phyloP scores from a whole-genome alignment of 148 eudicot species.

The Rhododendron ferrugineum region DNA sequence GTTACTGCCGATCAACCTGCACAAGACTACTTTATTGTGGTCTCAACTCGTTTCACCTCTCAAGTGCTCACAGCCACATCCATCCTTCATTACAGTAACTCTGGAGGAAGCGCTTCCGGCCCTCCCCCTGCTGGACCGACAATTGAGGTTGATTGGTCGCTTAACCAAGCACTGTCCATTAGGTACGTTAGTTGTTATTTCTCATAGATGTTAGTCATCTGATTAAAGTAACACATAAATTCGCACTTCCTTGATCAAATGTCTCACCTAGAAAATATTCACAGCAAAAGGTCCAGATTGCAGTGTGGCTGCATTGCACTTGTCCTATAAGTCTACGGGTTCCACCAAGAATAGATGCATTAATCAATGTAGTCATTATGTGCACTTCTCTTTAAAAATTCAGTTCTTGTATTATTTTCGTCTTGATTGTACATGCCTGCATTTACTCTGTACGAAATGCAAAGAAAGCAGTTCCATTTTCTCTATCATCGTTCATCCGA shows the following conservation, averaged over 20 bases:
- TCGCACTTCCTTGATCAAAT: background rate
- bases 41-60: constrained; percentile 56
- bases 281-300: background rate
- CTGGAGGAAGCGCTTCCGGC: constrained; percentile 33
- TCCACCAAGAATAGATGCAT: background rate
- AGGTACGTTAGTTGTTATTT: constrained; percentile 30
- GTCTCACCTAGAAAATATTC: background rate
- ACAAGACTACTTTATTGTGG: constrained; percentile 48
- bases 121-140: constrained; percentile 61
- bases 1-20: constrained; percentile 58
- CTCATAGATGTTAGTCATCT: background rate
- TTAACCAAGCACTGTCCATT: constrained; percentile 55
- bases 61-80: constrained; percentile 48
- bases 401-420: background rate
- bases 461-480: background rate
- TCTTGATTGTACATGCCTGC: background rate
- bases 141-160: constrained; percentile 49
- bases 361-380: background rate
- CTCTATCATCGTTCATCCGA: background rate
- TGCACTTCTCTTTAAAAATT: background rate
- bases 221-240: background rate
- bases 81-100: constrained; percentile 51
- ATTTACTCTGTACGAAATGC: background rate
- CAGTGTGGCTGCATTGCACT: background rate
- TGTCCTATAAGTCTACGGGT: background rate